Evolutionary conservation across 2,329 filamentous ascomycete species (phyloP).

Genomic region (Exophiala oligosperma): DNA sequence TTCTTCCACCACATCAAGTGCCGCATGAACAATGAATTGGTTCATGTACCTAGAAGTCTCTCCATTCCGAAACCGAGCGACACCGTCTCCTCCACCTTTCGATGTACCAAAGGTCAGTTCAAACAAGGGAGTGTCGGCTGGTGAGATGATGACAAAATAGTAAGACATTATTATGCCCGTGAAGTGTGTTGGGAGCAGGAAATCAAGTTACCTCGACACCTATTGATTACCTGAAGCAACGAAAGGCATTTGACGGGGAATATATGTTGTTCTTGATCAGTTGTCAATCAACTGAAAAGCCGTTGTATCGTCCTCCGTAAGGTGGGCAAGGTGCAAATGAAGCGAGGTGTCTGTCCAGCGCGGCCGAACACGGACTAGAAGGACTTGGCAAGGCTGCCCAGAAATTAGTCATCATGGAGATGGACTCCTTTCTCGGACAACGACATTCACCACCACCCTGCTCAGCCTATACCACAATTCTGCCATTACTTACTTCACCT

Average conservation of each 20-base stretch:
- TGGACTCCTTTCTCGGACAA: too few species aligned
- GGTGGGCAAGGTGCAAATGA: background rate
- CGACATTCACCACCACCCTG: too few species aligned
- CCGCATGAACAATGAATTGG: constrained; percentile 94
- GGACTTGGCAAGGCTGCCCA: background rate
- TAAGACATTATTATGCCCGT: constrained; percentile 73
- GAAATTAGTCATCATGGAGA: background rate
- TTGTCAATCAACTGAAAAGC: background rate
- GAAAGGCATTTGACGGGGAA: too few species aligned
- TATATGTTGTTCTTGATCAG: too few species aligned
- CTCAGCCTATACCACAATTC: too few species aligned
- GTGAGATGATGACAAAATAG: constrained; percentile 96
- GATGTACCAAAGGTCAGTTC: constrained; percentile 96
- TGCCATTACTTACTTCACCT: too few species aligned
- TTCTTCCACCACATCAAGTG: constrained; percentile 93
- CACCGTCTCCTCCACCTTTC: constrained; percentile 90
- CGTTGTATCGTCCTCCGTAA: background rate
- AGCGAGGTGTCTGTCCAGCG: background rate
- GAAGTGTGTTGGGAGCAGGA: background rate
- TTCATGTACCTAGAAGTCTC: constrained; percentile 91
- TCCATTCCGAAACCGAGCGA: constrained; percentile 71
- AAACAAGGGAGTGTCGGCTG: constrained; percentile 93
- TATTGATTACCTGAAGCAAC: too few species aligned
- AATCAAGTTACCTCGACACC: background rate
- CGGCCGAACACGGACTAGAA: background rate